A percentile compares a stretch with the other conserved stretches of the same genome.
Conservation (phyloP, 2,329 filamentous ascomycete genomes). For the Monosporascus sp. region DNA sequence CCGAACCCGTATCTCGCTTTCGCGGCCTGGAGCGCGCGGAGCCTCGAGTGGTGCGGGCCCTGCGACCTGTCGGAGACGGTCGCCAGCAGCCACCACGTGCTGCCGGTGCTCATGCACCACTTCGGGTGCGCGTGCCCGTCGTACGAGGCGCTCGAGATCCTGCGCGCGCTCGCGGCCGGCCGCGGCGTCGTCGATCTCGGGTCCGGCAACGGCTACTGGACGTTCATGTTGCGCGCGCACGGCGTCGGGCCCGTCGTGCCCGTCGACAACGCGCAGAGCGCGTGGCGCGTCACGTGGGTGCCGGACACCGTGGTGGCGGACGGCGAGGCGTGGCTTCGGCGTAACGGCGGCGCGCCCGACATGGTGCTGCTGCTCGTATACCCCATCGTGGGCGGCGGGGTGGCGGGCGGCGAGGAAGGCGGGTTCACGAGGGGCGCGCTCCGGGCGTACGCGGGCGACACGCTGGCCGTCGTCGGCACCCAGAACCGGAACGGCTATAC, state of each 20-base stretch:
- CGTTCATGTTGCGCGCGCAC: conserved; percentile 60
- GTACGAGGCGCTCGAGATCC: conserved; percentile 58
- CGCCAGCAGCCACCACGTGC: conserved; percentile 58
- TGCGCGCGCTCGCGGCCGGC: conserved; percentile 50
- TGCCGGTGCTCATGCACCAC: conserved; percentile 73
- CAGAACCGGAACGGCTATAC: conserved; percentile 73
- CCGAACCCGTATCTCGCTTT: conserved; percentile 64
- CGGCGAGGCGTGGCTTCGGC: conserved; percentile 52
- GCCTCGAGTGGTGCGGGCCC: conserved; percentile 62
- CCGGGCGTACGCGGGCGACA: conserved; percentile 56
- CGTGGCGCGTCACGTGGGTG: conserved; percentile 67
- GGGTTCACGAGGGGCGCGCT: conserved; percentile 61
- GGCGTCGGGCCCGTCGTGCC: conserved; percentile 46
- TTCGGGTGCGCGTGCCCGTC: conserved; percentile 69
- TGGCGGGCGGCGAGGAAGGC: conserved; percentile 58
- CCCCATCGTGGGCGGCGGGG: conserved; percentile 59
- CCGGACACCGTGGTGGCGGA: conserved; percentile 59
- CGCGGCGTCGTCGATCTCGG: conserved; percentile 60
- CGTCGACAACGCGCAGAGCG: conserved; percentile 63
- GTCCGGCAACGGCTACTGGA: conserved; percentile 72
- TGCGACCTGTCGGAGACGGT: conserved; percentile 43
- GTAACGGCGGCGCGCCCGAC: conserved; percentile 43
- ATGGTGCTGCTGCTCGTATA: conserved; percentile 67
- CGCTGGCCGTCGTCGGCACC: conserved; percentile 66
- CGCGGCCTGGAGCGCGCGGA: conserved; percentile 60